Evolutionary conservation across 75 land plant species (phyloP).

Genomic region (Isoetes taiwanensis): DNA sequence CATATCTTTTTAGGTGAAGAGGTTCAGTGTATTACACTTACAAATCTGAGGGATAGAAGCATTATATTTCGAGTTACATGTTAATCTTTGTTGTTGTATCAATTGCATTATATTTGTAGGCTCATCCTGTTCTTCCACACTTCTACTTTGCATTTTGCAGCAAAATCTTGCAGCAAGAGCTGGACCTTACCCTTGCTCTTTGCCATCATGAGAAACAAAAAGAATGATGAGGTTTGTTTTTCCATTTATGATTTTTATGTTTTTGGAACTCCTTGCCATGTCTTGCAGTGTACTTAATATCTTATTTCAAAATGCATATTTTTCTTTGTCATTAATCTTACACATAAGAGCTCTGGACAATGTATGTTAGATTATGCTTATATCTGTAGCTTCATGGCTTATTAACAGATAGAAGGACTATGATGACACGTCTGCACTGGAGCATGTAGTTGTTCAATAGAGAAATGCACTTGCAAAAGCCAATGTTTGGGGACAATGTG

Average conservation of each 20-base stretch:
- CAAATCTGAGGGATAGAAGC: too few species aligned
- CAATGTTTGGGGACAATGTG: too few species aligned
- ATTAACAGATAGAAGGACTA: conserved; percentile 14
- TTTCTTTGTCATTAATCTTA: neutral
- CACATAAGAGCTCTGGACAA: neutral
- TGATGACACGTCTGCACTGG: conserved; percentile 19
- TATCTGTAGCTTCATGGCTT: neutral
- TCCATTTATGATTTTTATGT: neutral
- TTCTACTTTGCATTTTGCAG: too few species aligned
- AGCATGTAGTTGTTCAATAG: conserved; percentile 23
- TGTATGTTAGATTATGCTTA: neutral
- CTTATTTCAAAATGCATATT: too few species aligned
- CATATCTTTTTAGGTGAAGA: too few species aligned
- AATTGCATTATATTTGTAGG: too few species aligned
- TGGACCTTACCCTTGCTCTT: conserved; percentile 68
- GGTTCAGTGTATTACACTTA: too few species aligned
- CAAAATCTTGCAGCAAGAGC: conserved; percentile 70
- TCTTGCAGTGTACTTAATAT: too few species aligned
- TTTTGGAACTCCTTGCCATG: too few species aligned
- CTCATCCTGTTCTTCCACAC: too few species aligned
- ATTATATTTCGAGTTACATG: too few species aligned
- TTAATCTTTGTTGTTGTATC: too few species aligned
- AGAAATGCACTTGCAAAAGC: conserved; percentile 31
- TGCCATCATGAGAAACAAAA: conserved; percentile 75
- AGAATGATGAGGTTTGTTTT: conserved; percentile 46